phyloP scores from a whole-genome alignment of 129 eudicot species.

The Dittrichia graveolens region DNA sequence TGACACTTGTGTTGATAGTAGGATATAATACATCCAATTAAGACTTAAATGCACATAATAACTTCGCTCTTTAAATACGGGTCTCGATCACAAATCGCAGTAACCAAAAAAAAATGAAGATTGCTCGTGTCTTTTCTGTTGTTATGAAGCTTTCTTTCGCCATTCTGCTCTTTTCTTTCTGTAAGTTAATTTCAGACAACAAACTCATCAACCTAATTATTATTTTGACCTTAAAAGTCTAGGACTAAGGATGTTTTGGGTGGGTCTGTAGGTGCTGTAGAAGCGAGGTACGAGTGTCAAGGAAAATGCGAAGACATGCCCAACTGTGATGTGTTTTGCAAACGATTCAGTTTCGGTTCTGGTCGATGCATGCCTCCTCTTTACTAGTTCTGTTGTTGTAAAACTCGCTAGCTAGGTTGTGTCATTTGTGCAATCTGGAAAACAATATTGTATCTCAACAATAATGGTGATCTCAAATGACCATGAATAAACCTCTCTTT shows the following conservation, averaged over 20 bases:
- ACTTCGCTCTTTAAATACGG: slow-evolving; percentile 2
- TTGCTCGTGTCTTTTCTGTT: background rate
- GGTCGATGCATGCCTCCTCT: slow-evolving; percentile 45
- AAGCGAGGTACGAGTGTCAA: slow-evolving; percentile 32
- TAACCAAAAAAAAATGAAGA: slow-evolving; percentile 13
- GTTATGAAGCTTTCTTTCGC: slow-evolving; percentile 1
- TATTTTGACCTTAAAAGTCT: background rate
- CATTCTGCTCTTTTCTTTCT: slow-evolving; percentile 3
- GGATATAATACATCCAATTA: background rate
- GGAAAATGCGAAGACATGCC: slow-evolving; percentile 44
- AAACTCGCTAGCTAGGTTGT: slow-evolving; percentile 15
- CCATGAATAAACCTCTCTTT: background rate
- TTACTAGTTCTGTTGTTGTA: slow-evolving; percentile 48
- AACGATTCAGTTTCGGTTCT: slow-evolving; percentile 31
- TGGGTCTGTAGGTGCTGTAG: slow-evolving; percentile 1
- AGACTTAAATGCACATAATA: background rate
- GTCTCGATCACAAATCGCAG: background rate
- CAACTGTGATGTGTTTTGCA: slow-evolving; percentile 38
- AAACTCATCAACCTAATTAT: background rate
- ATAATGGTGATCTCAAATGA: background rate
- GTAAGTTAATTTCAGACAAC: slow-evolving; percentile 6
- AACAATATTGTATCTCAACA: background rate
- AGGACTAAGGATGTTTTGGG: background rate
- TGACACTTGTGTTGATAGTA: no score
- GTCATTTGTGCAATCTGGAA: background rate